These are phyloP conservation scores for Malassezia sp. DNA, from an alignment of 1,284 basidiomycete genomes.

Conservation along the genomic window DNA sequence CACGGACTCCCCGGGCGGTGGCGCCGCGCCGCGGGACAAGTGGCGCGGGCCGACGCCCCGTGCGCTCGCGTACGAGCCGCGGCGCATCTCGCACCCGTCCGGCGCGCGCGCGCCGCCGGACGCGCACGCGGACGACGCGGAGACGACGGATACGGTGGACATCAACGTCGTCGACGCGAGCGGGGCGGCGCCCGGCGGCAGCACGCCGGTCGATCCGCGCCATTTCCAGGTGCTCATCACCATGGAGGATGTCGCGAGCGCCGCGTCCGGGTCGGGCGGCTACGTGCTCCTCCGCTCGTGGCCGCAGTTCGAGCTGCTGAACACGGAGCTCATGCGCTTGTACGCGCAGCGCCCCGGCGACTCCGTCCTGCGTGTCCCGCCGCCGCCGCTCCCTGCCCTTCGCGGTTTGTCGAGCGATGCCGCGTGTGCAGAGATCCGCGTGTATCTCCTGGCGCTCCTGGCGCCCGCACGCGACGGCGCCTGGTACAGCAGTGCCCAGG, in stretches of 20 bases:
- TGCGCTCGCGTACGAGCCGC: slow-evolving; percentile 8
- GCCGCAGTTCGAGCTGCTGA: slow-evolving; percentile 38
- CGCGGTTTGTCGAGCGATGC: slow-evolving; percentile 23
- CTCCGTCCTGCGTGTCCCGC: slow-evolving; percentile 19
- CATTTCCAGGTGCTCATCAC: slow-evolving; percentile 38
- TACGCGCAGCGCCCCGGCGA: slow-evolving; percentile 12
- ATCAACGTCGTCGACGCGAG: slow-evolving; percentile 27
- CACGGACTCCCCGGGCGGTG: not conserved
- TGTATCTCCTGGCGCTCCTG: slow-evolving; percentile 28
- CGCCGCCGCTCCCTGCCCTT: slow-evolving; percentile 21
- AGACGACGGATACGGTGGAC: too few species aligned
- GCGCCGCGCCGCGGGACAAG: not conserved
- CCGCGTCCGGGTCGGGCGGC: slow-evolving; percentile 22
- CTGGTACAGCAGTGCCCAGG: slow-evolving; percentile 14
- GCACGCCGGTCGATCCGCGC: slow-evolving; percentile 25
- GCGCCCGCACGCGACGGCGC: slow-evolving; percentile 13
- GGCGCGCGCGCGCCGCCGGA: not conserved
- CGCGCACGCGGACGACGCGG: not conserved
- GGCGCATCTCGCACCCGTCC: not conserved
- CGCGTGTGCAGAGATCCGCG: slow-evolving; percentile 24
- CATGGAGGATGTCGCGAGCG: slow-evolving; percentile 24
- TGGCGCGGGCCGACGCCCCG: too few species aligned
- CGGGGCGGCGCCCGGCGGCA: slow-evolving; percentile 23
- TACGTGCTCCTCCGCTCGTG: slow-evolving; percentile 37
- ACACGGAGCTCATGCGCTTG: slow-evolving; percentile 27